Conservation (phyloP, 2,329 filamentous ascomycete genomes). For the Samsoniella hepiali region DNA sequence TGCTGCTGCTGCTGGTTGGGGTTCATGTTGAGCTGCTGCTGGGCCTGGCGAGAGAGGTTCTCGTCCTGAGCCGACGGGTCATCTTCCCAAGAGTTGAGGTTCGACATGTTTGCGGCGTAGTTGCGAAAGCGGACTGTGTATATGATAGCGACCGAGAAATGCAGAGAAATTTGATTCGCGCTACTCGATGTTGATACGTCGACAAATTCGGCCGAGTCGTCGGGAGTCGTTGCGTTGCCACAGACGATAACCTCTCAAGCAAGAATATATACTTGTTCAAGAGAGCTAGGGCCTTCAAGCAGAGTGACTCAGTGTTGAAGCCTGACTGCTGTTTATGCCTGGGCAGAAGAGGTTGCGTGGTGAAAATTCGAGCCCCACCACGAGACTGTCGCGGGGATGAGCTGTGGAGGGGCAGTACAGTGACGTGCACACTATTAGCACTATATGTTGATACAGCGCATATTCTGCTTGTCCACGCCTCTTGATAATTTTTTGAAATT, state of each 20-base stretch:
- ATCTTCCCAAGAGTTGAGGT: slow-evolving; percentile 94
- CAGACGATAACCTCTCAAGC: not conserved
- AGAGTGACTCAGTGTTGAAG: slow-evolving; percentile 15
- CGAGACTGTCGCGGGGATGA: slow-evolving; percentile 29
- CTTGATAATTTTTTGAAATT: not conserved
- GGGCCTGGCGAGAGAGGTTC: slow-evolving; percentile 71
- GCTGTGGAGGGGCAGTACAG: slow-evolving; percentile 26
- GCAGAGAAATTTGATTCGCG: slow-evolving; percentile 9
- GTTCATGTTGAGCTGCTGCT: slow-evolving; percentile 73
- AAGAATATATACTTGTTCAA: not conserved
- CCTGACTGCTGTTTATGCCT: slow-evolving; percentile 19
- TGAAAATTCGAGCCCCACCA: slow-evolving; percentile 42
- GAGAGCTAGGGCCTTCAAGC: not conserved
- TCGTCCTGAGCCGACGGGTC: slow-evolving; percentile 76
- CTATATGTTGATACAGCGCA: not conserved
- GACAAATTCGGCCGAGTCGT: slow-evolving; percentile 1
- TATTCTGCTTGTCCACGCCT: not conserved
- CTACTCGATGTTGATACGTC: not conserved
- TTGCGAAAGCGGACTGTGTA: slow-evolving; percentile 7
- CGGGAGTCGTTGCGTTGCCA: not conserved
- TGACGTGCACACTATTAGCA: slow-evolving; percentile 14
- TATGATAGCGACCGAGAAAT: slow-evolving; percentile 7
- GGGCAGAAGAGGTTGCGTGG: slow-evolving; percentile 30
- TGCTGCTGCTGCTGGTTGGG: slow-evolving; percentile 46
- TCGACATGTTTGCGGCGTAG: slow-evolving; percentile 61